Percentiles rank a stretch among this genome's conserved stretches.
Evolutionary conservation across 1,284 basidiomycete genomes (phyloP).

Genomic region (Ganoderma boninense): DNA sequence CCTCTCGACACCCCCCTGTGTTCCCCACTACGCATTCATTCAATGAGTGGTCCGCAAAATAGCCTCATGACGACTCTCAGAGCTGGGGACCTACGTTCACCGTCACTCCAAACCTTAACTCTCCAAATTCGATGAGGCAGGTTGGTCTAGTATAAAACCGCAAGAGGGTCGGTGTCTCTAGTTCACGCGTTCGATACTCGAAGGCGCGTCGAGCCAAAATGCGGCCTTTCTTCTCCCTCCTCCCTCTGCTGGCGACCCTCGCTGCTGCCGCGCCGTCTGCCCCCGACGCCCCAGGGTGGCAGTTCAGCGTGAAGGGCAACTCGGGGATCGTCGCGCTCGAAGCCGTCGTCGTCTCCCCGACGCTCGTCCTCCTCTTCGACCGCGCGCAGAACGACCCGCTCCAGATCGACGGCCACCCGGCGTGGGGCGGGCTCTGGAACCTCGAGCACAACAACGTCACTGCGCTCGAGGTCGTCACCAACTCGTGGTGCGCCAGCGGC

Average conservation of each 20-base stretch:
- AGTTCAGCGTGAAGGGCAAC: constrained; percentile 36
- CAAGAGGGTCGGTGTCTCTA: not conserved
- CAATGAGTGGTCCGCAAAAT: not conserved
- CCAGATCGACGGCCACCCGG: constrained; percentile 12
- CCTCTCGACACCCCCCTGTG: not conserved
- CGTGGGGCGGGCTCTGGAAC: constrained; percentile 14
- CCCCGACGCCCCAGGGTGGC: constrained; percentile 17
- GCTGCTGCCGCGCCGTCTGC: constrained; percentile 11
- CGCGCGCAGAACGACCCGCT: constrained; percentile 46
- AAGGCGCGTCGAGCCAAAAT: not conserved
- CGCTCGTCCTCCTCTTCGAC: constrained; percentile 54
- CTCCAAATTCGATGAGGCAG: not conserved
- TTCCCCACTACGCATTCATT: not conserved
- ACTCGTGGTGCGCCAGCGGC: constrained; percentile 38
- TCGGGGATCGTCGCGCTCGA: constrained; percentile 58
- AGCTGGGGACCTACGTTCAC: not conserved
- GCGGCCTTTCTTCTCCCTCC: not conserved
- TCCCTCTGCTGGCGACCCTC: constrained; percentile 1
- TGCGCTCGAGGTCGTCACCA: constrained; percentile 15
- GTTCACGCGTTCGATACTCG: not conserved
- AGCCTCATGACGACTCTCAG: not conserved
- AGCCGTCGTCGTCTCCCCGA: constrained; percentile 53
- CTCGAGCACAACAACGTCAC: constrained; percentile 40
- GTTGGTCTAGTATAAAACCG: not conserved
- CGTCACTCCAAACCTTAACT: no score